Base-by-base conservation (phyloP, 2,329 filamentous ascomycete species). In the Ascochyta clinopodiicola region DNA sequence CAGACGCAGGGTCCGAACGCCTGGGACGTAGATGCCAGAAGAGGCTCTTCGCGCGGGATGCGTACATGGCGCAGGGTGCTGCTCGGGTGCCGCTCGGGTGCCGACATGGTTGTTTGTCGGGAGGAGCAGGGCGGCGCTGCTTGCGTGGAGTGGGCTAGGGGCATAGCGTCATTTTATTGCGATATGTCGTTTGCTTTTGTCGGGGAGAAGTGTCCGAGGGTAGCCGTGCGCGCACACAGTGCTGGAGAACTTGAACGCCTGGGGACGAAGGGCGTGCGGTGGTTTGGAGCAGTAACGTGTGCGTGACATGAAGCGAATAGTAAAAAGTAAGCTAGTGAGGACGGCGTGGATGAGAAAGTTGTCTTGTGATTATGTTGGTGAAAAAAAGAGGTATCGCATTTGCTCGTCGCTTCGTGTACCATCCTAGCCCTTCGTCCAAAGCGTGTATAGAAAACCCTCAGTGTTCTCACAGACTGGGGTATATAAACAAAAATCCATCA, bases 351-450 rank as follows among this genome's bases (percentile, higher is more conserved):
- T 31, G 29, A 3, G 10, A 17, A 36, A 17, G 27, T 49, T 34
- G 21, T 55, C 22, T 40, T 55, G 44, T 36, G 27, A 45, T 50
- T 50, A 56, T 50, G 42, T 46, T 50, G 46, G 46, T 46, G 42
- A 36, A 50, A 31, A 56, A 21, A 50, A 46, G 39, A 51, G 44
- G 46, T 55, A 32, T 44, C 40, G 40, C 32, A 38, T 19, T 44
- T 13, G 7, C 45, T 49, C 45, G 29, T 55, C 40, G 31, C 40
- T 24, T 49, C 45, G 15, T 55, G 27, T 45, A 44, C 13, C 51
- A 7, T 44, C 27, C 35, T 15, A 38, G 24, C 36, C 32, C 27
- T 12, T 44, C 34, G 17, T 45, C 40, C 21, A 36, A 24, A 27
- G 35, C 35, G 15, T 21, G 15, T n/a, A 12, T 17, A 35, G 15